Evolutionary conservation across 768 basidiomycete genomes (phyloP).

Genomic region (Solioccasus polychromus): DNA sequence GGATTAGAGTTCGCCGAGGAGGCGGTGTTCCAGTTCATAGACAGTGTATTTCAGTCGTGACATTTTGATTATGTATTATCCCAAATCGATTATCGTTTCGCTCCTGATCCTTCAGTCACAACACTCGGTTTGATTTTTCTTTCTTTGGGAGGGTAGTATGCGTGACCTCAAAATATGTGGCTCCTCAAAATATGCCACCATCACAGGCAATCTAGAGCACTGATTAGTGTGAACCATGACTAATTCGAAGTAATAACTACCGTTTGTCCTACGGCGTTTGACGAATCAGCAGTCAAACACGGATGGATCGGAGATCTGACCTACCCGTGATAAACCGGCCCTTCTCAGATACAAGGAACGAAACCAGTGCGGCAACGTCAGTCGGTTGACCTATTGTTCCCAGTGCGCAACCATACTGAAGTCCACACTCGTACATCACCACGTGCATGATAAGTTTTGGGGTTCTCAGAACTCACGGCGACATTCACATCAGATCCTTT

Average conservation of each 20-base stretch:
- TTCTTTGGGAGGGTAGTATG: no score
- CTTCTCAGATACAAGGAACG: slow-evolving; percentile 1
- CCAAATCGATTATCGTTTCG: no score
- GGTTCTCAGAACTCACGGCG: not conserved
- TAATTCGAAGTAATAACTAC: not conserved
- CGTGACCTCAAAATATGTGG: no score
- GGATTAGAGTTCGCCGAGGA: not conserved
- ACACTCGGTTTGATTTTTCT: no score
- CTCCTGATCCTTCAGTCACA: no score
- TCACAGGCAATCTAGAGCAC: slow-evolving; percentile 1
- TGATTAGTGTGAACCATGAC: not conserved
- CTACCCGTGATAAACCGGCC: not conserved
- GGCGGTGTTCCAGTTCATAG: slow-evolving; percentile 1
- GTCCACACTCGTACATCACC: not conserved
- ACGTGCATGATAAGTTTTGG: not conserved
- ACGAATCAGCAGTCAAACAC: not conserved
- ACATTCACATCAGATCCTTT: not conserved
- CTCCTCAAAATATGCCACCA: not conserved
- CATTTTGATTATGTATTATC: no score
- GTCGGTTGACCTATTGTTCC: slow-evolving; percentile 3
- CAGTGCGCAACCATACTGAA: not conserved
- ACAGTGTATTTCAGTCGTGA: not conserved
- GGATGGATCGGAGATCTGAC: not conserved
- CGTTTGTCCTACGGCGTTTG: not conserved
- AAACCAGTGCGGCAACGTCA: not conserved